phyloP scores from a whole-genome alignment of 140 eudicot genomes.

The Stevia rebaudiana region DNA sequence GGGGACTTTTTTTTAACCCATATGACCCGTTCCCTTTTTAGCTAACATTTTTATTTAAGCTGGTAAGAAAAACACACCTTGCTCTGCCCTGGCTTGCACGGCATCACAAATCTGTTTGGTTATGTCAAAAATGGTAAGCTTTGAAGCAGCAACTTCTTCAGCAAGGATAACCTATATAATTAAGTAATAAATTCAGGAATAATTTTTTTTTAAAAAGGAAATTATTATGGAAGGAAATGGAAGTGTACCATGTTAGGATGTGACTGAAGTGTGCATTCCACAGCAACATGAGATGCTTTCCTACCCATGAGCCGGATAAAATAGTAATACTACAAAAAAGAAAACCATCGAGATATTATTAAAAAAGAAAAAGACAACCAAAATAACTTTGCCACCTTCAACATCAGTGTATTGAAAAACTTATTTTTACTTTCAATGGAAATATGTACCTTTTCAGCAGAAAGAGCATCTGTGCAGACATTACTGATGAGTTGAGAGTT shows the following conservation, averaged over 20 bases:
- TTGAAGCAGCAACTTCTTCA: conserved; percentile 95
- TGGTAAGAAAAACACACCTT: conserved; percentile 33
- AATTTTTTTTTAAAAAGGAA: background rate
- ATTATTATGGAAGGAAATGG: conserved; percentile 3
- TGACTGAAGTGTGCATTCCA: conserved; percentile 97
- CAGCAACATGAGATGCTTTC: conserved; percentile 96
- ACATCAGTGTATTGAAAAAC: background rate
- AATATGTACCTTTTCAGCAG: conserved; percentile 84
- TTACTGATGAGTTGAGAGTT: conserved; percentile 97
- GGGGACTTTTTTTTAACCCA: background rate
- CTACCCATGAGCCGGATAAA: conserved; percentile 99
- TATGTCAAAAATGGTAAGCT: conserved; percentile 87
- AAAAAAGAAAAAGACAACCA: background rate
- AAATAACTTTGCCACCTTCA: background rate
- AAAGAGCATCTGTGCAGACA: conserved; percentile 98
- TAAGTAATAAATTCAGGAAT: conserved; percentile 6
- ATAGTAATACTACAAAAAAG: conserved; percentile 66
- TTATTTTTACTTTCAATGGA: background rate
- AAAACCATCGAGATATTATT: background rate
- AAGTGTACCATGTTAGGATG: conserved; percentile 88
- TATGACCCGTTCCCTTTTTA: background rate
- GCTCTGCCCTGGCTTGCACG: conserved; percentile 88
- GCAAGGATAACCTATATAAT: conserved; percentile 77
- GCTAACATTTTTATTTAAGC: background rate
- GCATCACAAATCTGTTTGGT: conserved; percentile 97